Evolutionary conservation across 2,329 filamentous ascomycete species (phyloP), one percentile per base, ranked within the genome.

Genomic region (Nakataea oryzae): DNA sequence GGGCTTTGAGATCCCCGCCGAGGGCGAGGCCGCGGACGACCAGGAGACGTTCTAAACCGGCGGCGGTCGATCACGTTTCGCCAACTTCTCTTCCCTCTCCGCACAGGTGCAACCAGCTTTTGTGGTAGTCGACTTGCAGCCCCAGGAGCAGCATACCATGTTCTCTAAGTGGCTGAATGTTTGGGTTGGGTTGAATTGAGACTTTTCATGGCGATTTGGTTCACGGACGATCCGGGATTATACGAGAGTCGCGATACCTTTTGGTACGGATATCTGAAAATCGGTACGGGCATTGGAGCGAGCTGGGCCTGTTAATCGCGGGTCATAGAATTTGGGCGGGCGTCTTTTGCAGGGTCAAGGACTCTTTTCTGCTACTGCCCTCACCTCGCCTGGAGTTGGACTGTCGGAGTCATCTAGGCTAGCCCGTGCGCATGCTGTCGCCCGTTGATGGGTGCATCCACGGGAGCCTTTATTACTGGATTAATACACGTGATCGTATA

Each of bases 1-100:
- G 68, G 87, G 88, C 41, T 96, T 96, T 70, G 92, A 96, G 80
- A 96, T 96, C 70, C 92, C 92, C 7, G 86, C 87, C 59, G 90
- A 95, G 74, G 85, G 80, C 27, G 88, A 92, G 70, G 85, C 76
- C 24, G 75, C 85, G 63, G 87, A 87, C 66, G 90, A 93, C 73
- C 88, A 93, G 74, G 90, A 95, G 83, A 92, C 89, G 61, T 91
- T 91, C 70, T 91, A 76, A 74, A 66, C 47, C 32, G 14, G 34
- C 54, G 54, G 24, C 12, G 27, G 6, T 56, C 55, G 21, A 41
- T 56, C 14, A 17, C 54, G 54, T 26, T 5, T 28, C 24, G 21
- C 3, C n/a, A 21, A 50, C 12, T 3, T 2, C 34, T 17, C 34
- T 41, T 41, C 54, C 54, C n/a, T 27, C 54, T n/a, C 34, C 41